phyloP scores from a whole-genome alignment of 805 yeast species.

The Monosporozyma aerobia region DNA sequence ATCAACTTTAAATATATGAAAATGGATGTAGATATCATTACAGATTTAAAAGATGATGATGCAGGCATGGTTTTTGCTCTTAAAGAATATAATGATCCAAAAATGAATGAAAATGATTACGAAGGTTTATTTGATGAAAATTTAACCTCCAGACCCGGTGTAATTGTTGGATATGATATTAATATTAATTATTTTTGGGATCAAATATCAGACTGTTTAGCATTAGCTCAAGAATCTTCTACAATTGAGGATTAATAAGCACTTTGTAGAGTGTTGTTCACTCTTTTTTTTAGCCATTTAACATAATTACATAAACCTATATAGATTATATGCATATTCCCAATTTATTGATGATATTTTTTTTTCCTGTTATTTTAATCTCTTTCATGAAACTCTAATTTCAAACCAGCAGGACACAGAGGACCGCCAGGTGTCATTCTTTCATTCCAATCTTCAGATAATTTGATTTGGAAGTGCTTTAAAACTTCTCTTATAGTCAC shows the following conservation, averaged over 20 bases:
- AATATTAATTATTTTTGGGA: constrained; percentile 41
- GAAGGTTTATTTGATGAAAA: constrained; percentile 1
- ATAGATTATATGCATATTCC: neutral
- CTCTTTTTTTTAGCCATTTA: neutral
- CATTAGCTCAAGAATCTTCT: constrained; percentile 28
- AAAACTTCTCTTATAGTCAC: constrained; percentile 33
- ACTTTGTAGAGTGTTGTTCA: neutral
- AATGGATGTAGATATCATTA: constrained; percentile 20
- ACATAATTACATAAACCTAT: neutral
- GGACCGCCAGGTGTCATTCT: constrained; percentile 52
- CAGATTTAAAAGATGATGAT: constrained; percentile 39
- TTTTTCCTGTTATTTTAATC: neutral
- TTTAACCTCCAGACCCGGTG: constrained; percentile 20
- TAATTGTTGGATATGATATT: constrained; percentile 33
- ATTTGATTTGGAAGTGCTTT: constrained; percentile 27
- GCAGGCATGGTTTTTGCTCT: constrained; percentile 45
- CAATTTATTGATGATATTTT: neutral
- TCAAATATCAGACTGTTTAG: constrained; percentile 32
- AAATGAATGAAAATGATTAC: constrained; percentile 2
- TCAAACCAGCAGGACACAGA: constrained; percentile 37
- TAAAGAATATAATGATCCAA: constrained; percentile 16
- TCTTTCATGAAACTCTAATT: constrained; percentile 17
- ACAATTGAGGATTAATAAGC: constrained; percentile 12
- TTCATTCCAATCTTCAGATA: constrained; percentile 40
- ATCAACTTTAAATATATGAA: constrained; percentile 16